phyloP scores from a whole-genome alignment of 441 rosid genomes.

The Mallotus japonicus region DNA sequence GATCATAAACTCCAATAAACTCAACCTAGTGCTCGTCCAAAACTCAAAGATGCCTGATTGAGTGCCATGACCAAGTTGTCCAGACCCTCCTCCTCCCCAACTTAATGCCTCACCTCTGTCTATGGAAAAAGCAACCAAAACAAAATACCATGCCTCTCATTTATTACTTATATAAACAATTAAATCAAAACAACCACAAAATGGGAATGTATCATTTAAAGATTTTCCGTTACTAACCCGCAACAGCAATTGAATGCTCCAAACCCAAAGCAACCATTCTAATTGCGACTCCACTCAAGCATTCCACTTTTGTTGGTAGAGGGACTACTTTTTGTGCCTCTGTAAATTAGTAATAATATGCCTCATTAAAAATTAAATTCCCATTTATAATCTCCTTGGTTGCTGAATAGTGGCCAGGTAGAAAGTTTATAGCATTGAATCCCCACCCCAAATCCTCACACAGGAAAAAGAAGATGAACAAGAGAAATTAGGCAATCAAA shows the following conservation, averaged over 20 bases:
- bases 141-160: constrained; percentile 1
- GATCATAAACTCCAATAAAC: constrained; percentile 11
- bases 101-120: constrained; percentile 82
- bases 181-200: constrained; percentile 2
- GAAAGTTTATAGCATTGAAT: neutral
- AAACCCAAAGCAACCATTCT: constrained; percentile 77
- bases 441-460: constrained; percentile 1
- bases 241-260: constrained; percentile 87
- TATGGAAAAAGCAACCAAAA: constrained; percentile 30
- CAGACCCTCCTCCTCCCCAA: constrained; percentile 89
- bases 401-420: neutral
- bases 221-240: constrained; percentile 50
- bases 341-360: constrained; percentile 31
- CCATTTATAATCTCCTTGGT: constrained; percentile 2
- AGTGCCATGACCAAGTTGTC: constrained; percentile 90
- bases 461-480: neutral
- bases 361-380: constrained; percentile 21
- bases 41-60: constrained; percentile 68
- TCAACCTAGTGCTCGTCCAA: constrained; percentile 62
- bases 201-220: constrained; percentile 16
- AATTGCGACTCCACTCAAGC: constrained; percentile 62
- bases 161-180: constrained; percentile 2
- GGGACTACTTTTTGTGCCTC: constrained; percentile 59
- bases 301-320: constrained; percentile 70
- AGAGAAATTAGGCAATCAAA: constrained; percentile 9